These are phyloP conservation scores for Chaetomiaceae sp. DNA, from an alignment of 2,329 filamentous ascomycete genomes.

Conservation along the genomic window DNA sequence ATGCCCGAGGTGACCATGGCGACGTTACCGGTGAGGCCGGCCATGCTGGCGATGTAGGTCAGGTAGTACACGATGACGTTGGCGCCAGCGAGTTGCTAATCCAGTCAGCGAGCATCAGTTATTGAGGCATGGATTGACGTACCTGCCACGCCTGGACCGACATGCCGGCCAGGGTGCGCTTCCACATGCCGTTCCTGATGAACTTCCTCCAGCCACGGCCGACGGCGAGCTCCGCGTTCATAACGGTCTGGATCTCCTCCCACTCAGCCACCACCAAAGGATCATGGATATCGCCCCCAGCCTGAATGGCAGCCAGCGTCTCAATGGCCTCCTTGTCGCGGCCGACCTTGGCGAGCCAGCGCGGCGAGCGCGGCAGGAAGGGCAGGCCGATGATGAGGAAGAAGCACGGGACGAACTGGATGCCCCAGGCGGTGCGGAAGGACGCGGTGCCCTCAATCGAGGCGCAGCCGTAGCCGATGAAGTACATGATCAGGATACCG, in stretches of 20 bases:
- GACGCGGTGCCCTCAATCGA: slow-evolving; percentile 54
- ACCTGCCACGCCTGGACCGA: slow-evolving; percentile 54
- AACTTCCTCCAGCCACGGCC: slow-evolving; percentile 37
- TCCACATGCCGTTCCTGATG: slow-evolving; percentile 51
- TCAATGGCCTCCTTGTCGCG: slow-evolving; percentile 53
- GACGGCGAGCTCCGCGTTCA: slow-evolving; percentile 35
- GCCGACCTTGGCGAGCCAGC: slow-evolving; percentile 60
- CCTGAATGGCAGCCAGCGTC: slow-evolving; percentile 54
- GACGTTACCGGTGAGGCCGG: slow-evolving; percentile 45
- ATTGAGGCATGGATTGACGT: slow-evolving; percentile 7
- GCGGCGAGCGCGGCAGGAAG: slow-evolving; percentile 58
- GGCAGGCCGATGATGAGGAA: slow-evolving; percentile 55
- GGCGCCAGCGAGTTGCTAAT: slow-evolving; percentile 46
- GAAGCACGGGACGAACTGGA: slow-evolving; percentile 59
- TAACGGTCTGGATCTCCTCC: slow-evolving; percentile 45
- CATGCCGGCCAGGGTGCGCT: slow-evolving; percentile 51
- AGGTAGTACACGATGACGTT: slow-evolving; percentile 57
- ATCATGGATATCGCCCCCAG: slow-evolving; percentile 48
- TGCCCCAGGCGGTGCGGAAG: slow-evolving; percentile 61
- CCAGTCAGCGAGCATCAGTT: slow-evolving; percentile 14
- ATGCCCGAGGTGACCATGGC: slow-evolving; percentile 42
- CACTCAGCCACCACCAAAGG: slow-evolving; percentile 55
- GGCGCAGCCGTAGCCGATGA: slow-evolving; percentile 61
- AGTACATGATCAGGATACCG: slow-evolving; percentile 67
- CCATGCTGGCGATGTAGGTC: slow-evolving; percentile 58